These are phyloP conservation scores for Drosera spatulata DNA, from an alignment of 179 eudicot genomes.

Conservation along the genomic window DNA sequence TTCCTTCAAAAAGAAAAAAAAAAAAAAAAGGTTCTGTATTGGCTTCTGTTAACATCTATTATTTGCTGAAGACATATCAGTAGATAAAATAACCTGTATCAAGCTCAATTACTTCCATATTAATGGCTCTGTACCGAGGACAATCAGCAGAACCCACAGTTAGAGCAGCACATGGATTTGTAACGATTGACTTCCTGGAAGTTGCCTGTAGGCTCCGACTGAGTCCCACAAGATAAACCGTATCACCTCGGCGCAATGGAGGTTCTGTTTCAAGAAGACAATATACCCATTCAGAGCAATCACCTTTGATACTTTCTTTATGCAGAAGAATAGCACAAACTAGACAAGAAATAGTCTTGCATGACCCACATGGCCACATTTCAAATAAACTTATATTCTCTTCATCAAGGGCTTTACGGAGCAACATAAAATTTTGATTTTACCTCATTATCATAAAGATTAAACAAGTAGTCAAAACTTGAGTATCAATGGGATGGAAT, in stretches of 20 bases:
- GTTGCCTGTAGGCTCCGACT: slow-evolving; percentile 94
- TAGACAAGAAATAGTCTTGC: too few relatives aligned
- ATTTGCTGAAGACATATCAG: slow-evolving; percentile 16
- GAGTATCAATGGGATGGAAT: too few relatives aligned
- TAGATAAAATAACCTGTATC: slow-evolving; percentile 59
- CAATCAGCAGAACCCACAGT: slow-evolving; percentile 83
- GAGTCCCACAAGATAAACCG: slow-evolving; percentile 87
- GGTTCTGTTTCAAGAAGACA: slow-evolving; percentile 52
- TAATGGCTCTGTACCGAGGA: slow-evolving; percentile 92
- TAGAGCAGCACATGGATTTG: slow-evolving; percentile 85
- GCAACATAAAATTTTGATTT: too few relatives aligned
- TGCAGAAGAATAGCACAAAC: background rate
- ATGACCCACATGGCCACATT: too few relatives aligned
- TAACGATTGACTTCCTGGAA: slow-evolving; percentile 87
- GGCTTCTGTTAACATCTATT: background rate
- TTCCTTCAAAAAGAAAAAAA: slow-evolving; percentile 67
- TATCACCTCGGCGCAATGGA: slow-evolving; percentile 77
- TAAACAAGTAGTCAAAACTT: too few relatives aligned
- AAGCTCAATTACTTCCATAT: slow-evolving; percentile 97
- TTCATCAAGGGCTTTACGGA: too few relatives aligned
- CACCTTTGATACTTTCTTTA: slow-evolving; percentile 77
- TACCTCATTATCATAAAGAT: too few relatives aligned
- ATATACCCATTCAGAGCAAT: slow-evolving; percentile 77
- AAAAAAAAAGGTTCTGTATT: slow-evolving; percentile 17
- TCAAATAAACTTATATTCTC: too few relatives aligned